phyloP scores from a whole-genome alignment of 2,329 filamentous ascomycete genomes.

The Cercospora sp. region DNA sequence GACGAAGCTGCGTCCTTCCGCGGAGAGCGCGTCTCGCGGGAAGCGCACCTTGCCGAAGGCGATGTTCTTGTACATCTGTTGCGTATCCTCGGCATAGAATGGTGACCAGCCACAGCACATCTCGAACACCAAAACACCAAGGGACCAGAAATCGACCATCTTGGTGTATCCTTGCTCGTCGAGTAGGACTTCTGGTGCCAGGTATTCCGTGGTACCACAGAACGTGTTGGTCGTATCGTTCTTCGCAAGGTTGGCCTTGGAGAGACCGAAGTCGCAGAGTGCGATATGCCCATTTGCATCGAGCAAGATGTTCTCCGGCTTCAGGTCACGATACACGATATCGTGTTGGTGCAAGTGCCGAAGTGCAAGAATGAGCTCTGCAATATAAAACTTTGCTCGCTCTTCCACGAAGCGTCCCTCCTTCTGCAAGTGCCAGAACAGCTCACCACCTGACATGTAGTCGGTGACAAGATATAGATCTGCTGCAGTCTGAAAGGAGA shows the following conservation, averaged over 20 bases:
- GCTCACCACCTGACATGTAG: constrained; percentile 97
- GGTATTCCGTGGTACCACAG: constrained; percentile 95
- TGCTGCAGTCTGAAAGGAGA: constrained; percentile 96
- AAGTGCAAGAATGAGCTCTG: constrained; percentile 90
- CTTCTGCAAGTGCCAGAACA: constrained; percentile 98
- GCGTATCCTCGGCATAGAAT: constrained; percentile 97
- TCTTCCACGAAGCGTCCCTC: constrained; percentile 94
- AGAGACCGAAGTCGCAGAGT: constrained; percentile 94
- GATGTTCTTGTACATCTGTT: constrained; percentile 99
- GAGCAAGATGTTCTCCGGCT: constrained; percentile 94
- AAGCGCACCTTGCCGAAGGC: constrained; percentile 98
- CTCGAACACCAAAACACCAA: constrained; percentile 95
- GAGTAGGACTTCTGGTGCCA: constrained; percentile 90
- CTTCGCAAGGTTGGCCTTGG: constrained; percentile 94
- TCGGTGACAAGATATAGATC: constrained; percentile 98
- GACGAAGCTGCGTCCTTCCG: constrained; percentile 95
- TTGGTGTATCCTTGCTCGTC: constrained; percentile 98
- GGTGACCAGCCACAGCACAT: constrained; percentile 99
- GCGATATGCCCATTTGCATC: constrained; percentile 98
- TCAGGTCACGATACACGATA: constrained; percentile 95
- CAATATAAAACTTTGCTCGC: constrained; percentile 97
- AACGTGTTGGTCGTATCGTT: constrained; percentile 99
- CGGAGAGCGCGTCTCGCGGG: constrained; percentile 87
- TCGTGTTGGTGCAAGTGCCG: constrained; percentile 95
- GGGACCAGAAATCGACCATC: constrained; percentile 99